Base-by-base conservation (phyloP, 495 filamentous ascomycete genomes). In the Hypoxylon fragiforme region DNA sequence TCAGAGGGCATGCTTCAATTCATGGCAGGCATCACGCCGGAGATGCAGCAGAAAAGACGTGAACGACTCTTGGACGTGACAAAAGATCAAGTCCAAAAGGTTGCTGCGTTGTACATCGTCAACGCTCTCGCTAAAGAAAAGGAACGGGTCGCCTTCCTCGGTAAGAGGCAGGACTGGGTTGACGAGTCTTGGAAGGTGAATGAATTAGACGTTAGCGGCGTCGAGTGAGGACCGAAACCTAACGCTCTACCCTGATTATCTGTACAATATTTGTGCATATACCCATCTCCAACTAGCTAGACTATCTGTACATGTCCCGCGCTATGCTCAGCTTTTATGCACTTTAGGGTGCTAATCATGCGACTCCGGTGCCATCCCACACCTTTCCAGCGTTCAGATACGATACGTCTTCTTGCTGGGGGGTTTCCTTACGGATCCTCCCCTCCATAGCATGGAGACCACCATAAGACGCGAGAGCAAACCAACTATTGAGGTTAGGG, bases 41-140 rank as follows among this genome's bases (percentile, higher is more conserved):
- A 90, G 51, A 96, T 97, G 92, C 83, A 86, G 58, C 92, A 97
- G 67, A 80, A 74, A 57, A 85, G 89, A 66, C 82, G 95, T 65
- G 89, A 95, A 65, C 85, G 88, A 54, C 79, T 97, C 32, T 77
- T 98, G 12, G 92, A 95, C 69, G 92, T 97, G 43, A 90, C 81
- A 8, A 87, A 82, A 55, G 81, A 85, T 55, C 85, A 95, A 55
- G 86, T 98, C 13, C 84, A 84, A 49, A 79, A 85, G 22, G 92
- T 82, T 12, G 95, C 94, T 1, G 85, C 96, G 60, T 78, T 83
- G 54, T 95, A 87, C 67, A 71, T 97, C 52, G 84, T 95, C 21
- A 81, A 92, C 13, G 83, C 77, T n/a, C 73, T 86, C 46, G 64
- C 79, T 12, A 70, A 71, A 35, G 52, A 73, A 9, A 70, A 77